Evolutionary conservation across 2,329 filamentous ascomycete species (phyloP), one percentile per base, ranked within the genome.

Genomic region (Stemphylium lycopersici): DNA sequence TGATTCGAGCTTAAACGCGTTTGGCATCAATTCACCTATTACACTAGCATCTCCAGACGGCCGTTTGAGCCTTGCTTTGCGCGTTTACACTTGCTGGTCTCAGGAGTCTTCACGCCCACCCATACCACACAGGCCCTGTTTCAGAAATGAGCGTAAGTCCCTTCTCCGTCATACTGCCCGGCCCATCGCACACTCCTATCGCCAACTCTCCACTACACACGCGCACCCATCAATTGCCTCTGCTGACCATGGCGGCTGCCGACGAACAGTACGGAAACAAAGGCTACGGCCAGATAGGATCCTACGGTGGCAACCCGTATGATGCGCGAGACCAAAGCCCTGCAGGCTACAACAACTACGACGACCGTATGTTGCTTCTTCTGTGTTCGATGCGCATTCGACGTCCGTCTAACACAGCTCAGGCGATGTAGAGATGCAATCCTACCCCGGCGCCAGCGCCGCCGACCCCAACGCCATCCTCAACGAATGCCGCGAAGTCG

Each of bases 401-500:
- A 15, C 50, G 13, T 62, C 16, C 47, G 37, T 50, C 63, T 70
- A 55, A 69, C 61, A 48, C 39, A n/a, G 22, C 36, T 16, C 63
- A 73, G 71, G 62, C 44, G 86, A 49, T 24, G 49, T 91, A 65
- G 90, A 93, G 77, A 90, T 92, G 87, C 84, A 84, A 41, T 83
- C 88, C 11, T 82, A 90, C 59, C 43, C 65, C 34, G 51, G 43
- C 34, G 51, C 38, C 4, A 46, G 63, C 15, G 64, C 56, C 61
- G 67, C 66, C 38, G 67, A 92, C 74, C 86, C 89, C 38, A 92
- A 91, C 72, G 85, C 85, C 52, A 89, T 96, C 63, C 83, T 97
- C 56, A 91, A 96, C 78, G 89, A 95, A 74, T 95, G 91, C 78
- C 85, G 86, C 55, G 87, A 90, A 40, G 89, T 97, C 72, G 89